phyloP scores from a whole-genome alignment of 2,329 filamentous ascomycete genomes.

The Xylaria hypoxylon region DNA sequence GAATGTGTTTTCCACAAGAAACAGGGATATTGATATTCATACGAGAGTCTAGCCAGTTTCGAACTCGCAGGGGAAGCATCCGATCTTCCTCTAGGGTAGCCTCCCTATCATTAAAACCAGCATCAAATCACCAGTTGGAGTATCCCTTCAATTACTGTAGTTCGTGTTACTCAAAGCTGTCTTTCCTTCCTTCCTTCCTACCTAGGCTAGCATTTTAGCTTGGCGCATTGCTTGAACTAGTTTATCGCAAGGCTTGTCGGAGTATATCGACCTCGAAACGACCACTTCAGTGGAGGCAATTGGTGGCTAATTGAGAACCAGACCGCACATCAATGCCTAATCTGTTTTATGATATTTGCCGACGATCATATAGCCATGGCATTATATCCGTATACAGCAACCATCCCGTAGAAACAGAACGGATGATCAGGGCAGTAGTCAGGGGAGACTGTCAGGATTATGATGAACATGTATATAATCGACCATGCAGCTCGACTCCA shows the following conservation, averaged over 20 bases:
- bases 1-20: too few species aligned
- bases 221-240: slow-evolving; percentile 2
- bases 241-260: slow-evolving; percentile 1
- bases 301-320: slow-evolving; percentile 31
- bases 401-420: slow-evolving; percentile 2
- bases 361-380: slow-evolving; percentile 8
- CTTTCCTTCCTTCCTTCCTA: slow-evolving; percentile 11
- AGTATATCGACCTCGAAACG: background rate
- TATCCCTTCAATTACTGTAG: background rate
- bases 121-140: too few species aligned
- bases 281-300: slow-evolving; percentile 10
- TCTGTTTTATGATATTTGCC: slow-evolving; percentile 20
- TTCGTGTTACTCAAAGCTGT: background rate
- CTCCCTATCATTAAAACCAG: too few species aligned
- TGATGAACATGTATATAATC: slow-evolving; percentile 14
- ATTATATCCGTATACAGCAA: slow-evolving; percentile 29
- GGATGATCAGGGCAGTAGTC: background rate
- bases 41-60: too few species aligned
- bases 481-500: background rate
- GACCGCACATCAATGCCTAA: slow-evolving; percentile 2
- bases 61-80: too few species aligned
- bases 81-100: too few species aligned
- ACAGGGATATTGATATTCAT: too few species aligned
- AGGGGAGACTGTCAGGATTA: background rate
- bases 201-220: slow-evolving; percentile 9